Percentiles rank a stretch among this genome's conserved stretches.
Evolutionary conservation across 345 rosid species (phyloP).

Genomic region (Eucalyptus viminalis): DNA sequence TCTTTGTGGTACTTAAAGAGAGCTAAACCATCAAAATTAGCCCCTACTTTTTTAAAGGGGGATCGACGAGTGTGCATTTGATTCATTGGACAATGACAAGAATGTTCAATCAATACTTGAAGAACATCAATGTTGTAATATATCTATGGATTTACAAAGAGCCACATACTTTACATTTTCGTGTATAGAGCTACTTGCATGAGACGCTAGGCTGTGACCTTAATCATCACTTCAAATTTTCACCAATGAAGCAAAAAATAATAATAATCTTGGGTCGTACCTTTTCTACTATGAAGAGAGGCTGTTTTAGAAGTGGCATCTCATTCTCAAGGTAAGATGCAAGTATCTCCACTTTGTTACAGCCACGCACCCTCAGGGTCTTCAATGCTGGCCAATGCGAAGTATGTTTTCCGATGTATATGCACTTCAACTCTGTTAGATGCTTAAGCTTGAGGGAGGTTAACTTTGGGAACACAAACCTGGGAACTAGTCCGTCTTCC

Average conservation of each 20-base stretch:
- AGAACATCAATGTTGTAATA: neutral
- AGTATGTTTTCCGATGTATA: fast-evolving
- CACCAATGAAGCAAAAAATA: neutral
- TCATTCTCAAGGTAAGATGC: fast-evolving
- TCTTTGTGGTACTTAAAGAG: fast-evolving
- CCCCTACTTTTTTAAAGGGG: too few relatives aligned
- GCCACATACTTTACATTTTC: fast-evolving
- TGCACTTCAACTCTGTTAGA: too few relatives aligned
- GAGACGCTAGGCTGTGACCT: neutral
- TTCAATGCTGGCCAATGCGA: too few relatives aligned
- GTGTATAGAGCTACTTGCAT: fast-evolving
- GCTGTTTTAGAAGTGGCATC: neutral
- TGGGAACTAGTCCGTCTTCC: too few relatives aligned
- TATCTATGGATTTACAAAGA: fast-evolving
- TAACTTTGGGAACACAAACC: too few relatives aligned
- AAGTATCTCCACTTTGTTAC: too few relatives aligned
- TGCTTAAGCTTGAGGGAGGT: fast-evolving
- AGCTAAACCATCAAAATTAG: fast-evolving
- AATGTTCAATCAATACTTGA: too few relatives aligned
- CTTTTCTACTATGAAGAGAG: neutral
- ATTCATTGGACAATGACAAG: too few relatives aligned
- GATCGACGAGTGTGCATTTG: too few relatives aligned
- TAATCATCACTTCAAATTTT: neutral
- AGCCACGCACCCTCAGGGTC: fast-evolving
- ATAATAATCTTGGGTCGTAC: neutral